phyloP scores from a whole-genome alignment of 768 basidiomycete species.

The Mycena galopus region DNA sequence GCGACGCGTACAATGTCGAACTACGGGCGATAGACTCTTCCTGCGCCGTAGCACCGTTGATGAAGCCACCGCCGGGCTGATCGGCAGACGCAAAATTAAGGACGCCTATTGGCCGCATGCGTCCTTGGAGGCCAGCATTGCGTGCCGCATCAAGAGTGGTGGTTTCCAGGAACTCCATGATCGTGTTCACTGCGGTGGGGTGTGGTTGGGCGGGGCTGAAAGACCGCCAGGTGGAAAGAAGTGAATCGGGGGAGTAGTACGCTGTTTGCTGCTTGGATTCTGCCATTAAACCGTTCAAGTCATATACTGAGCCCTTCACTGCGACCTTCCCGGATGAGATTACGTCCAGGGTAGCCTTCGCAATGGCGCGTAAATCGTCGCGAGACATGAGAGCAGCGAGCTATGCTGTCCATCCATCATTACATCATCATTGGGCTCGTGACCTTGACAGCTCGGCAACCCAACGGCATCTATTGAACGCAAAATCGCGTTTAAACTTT shows the following conservation, averaged over 20 bases:
- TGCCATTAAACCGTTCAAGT: slow-evolving; percentile 42
- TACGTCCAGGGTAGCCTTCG: slow-evolving; percentile 19
- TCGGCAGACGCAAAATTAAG: slow-evolving; percentile 86
- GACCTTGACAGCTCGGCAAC: too few relatives aligned
- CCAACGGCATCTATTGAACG: too few relatives aligned
- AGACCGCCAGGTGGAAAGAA: slow-evolving; percentile 61
- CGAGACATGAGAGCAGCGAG: background rate
- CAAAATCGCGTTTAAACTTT: too few relatives aligned
- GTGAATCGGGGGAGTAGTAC: slow-evolving; percentile 65
- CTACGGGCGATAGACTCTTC: slow-evolving; percentile 86
- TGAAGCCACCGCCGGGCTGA: slow-evolving; percentile 75
- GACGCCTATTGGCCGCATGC: slow-evolving; percentile 61
- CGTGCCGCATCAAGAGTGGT: slow-evolving; percentile 75
- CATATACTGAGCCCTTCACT: slow-evolving; percentile 45
- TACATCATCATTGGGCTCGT: too few relatives aligned
- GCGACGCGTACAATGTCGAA: slow-evolving; percentile 76
- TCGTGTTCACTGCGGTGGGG: slow-evolving; percentile 33
- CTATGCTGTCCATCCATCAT: too few relatives aligned
- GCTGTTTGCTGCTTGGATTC: slow-evolving; percentile 57
- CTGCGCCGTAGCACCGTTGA: slow-evolving; percentile 79
- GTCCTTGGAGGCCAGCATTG: slow-evolving; percentile 34
- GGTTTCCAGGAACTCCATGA: slow-evolving; percentile 68
- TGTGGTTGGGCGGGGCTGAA: slow-evolving; percentile 18
- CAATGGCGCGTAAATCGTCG: slow-evolving; percentile 22
- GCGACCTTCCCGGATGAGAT: slow-evolving; percentile 20